Conservation (phyloP, 2,329 filamentous ascomycete genomes). For the Anisogramma anomala region DNA sequence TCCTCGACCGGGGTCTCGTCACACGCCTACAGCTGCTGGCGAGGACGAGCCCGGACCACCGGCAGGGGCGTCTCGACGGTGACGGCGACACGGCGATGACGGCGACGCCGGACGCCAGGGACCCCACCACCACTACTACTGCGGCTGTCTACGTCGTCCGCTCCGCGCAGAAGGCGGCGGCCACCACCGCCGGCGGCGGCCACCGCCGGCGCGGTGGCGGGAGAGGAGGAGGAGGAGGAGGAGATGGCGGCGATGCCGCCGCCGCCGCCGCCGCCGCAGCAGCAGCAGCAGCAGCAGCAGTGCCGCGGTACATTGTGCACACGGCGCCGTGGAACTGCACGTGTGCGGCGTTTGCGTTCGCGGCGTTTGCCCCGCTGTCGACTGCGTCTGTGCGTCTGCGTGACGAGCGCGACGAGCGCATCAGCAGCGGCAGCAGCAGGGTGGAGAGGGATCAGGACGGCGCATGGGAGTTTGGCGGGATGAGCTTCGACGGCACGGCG, state of each 20-base stretch:
- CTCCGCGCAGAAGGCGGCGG: slow-evolving; percentile 40
- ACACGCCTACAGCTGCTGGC: slow-evolving; percentile 33
- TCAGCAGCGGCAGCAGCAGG: no score
- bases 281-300: slow-evolving; percentile 12
- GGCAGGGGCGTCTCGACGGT: not conserved
- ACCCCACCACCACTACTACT: not conserved
- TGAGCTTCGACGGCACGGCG: slow-evolving; percentile 28
- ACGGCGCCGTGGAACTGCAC: slow-evolving; percentile 75
- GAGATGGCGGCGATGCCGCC: not conserved
- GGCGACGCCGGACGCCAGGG: slow-evolving; percentile 1
- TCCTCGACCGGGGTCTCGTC: slow-evolving; percentile 69
- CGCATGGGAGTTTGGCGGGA: slow-evolving; percentile 36
- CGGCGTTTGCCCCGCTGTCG: slow-evolving; percentile 42
- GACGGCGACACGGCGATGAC: not conserved
- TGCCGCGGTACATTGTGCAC: slow-evolving; percentile 54
- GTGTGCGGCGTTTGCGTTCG: slow-evolving; percentile 73
- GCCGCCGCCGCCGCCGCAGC: slow-evolving; percentile 14
- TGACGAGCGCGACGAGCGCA: no score
- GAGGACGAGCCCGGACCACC: not conserved
- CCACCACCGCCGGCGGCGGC: slow-evolving; percentile 21
- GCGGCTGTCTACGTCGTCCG: slow-evolving; percentile 50
- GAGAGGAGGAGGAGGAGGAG: slow-evolving; percentile 13
- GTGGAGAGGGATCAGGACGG: slow-evolving; percentile 4
- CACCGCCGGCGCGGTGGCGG: no score
- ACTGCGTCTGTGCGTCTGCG: not conserved